Conservation (phyloP, 495 filamentous ascomycete genomes). For the Aspergillus steynii region DNA sequence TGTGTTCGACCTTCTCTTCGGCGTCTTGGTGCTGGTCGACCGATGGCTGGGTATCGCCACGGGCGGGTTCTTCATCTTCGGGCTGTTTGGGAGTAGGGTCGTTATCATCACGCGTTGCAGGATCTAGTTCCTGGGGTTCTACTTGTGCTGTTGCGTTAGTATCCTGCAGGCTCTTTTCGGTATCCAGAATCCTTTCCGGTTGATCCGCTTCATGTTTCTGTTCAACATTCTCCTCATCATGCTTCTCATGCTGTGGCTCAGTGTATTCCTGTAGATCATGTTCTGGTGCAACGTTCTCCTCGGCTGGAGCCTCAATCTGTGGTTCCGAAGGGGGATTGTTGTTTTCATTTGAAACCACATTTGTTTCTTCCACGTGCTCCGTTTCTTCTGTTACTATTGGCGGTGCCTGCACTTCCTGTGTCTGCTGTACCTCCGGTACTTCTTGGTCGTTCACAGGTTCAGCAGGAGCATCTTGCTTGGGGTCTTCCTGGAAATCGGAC, state of each 20-base stretch:
- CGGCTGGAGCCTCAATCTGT: conserved; percentile 9
- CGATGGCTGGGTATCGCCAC: conserved; percentile 7
- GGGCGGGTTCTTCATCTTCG: conserved; percentile 16
- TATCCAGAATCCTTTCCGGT: conserved; percentile 1
- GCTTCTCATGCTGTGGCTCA: conserved; percentile 4
- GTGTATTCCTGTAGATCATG: conserved; percentile 20
- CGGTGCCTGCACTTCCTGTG: neutral
- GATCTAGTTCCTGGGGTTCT: conserved; percentile 6
- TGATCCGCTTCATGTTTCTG: conserved; percentile 10
- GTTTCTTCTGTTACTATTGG: conserved; percentile 10
- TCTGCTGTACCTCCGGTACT: neutral
- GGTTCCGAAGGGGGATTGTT: conserved; percentile 8
- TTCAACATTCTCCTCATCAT: conserved; percentile 15
- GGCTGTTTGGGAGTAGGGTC: conserved; percentile 2
- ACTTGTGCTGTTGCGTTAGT: conserved; percentile 26
- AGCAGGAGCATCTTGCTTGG: conserved; percentile 13
- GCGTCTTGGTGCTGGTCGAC: conserved; percentile 8
- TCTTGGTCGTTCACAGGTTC: conserved; percentile 3
- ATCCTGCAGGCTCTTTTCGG: conserved; percentile 19
- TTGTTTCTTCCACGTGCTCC: neutral
- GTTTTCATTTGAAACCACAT: conserved; percentile 15
- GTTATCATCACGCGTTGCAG: conserved; percentile 5
- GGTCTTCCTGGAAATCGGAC: conserved; percentile 26
- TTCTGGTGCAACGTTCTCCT: conserved; percentile 3
- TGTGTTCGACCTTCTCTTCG: conserved; percentile 13